Evolutionary conservation across 169 alveolate genomes (phyloP), one percentile per base, ranked within the genome.

Genomic region (Babesia gibsoni): DNA sequence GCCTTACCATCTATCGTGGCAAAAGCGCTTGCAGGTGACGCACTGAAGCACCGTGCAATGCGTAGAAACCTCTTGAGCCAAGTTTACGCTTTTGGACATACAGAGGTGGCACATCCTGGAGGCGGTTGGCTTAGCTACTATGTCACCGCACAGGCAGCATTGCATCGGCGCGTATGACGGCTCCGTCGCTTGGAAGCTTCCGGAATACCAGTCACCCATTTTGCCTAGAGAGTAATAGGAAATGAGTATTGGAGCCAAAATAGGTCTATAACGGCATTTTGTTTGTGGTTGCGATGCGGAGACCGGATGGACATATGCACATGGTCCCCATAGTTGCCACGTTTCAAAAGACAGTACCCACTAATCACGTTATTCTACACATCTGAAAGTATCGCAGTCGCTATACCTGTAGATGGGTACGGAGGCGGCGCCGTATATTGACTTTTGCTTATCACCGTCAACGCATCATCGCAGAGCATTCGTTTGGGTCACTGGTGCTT

Each of bases 61-160:
- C 16, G 82, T 77, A 23, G 84, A 6, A 6, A 77, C 75, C 32
- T 68, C 67, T 36, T 67, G 81, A 7, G 80, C 54, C 73, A 77
- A 18, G 72, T 77, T 72, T 32, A 77, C 82, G 68, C 36, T 67
- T 52, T 77, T 66, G 32, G 82, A 37, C n/a, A 77, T 54, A 52
- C 86, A 77, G 23, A 63, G 43, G 33, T 72, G 61, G 57, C 86
- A 77, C 81, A 67, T 77, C 67, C 86, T 20, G 18, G 86, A 77
- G 1, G 72, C 72, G 0, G 86, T 77, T 10, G 86, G 86, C 36
- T 49, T 61, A 16, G 86, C 56, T 22, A 77, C 86, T 12, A 67
- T 43, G 27, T 77, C 86, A 16, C 86, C 86, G 59, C 86, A 77
- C 29, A 77, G 81, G 73, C 73, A 77, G 58, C 86, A 77, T 42